A percentile compares a stretch with the other conserved stretches of the same genome.
phyloP scores from a whole-genome alignment of 345 rosid species.

The Crucihimalaya himalaica region DNA sequence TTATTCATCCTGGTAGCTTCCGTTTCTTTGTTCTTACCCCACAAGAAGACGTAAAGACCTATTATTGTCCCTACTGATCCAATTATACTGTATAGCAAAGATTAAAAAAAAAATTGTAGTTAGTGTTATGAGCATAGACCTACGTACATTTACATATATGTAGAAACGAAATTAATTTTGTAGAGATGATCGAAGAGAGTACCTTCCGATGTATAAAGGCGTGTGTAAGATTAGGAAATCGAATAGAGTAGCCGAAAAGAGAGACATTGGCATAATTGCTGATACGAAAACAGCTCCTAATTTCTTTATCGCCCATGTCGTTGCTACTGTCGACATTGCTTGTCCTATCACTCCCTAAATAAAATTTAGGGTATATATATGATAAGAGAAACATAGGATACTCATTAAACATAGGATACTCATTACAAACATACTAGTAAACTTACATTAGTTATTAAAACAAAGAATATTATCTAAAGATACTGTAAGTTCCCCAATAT shows the following conservation, averaged over 20 bases:
- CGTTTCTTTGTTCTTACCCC: slow-evolving; percentile 68
- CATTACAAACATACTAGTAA: no score
- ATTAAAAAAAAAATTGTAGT: neutral
- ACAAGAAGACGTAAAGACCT: slow-evolving; percentile 71
- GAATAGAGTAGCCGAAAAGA: slow-evolving; percentile 59
- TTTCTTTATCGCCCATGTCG: slow-evolving; percentile 69
- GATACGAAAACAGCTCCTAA: slow-evolving; percentile 74
- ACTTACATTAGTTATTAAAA: neutral
- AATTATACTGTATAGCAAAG: slow-evolving; percentile 45
- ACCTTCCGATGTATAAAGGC: slow-evolving; percentile 72
- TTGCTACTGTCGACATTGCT: slow-evolving; percentile 72
- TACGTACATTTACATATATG: neutral
- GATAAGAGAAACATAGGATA: no score
- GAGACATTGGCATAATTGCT: slow-evolving; percentile 60
- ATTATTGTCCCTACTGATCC: slow-evolving; percentile 63
- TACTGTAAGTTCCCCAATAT: no score
- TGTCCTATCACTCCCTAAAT: slow-evolving; percentile 72
- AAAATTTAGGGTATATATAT: no score
- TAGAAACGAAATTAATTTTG: neutral
- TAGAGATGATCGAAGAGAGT: neutral
- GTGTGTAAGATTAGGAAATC: slow-evolving; percentile 67
- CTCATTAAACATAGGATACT: no score
- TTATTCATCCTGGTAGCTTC: slow-evolving; percentile 9
- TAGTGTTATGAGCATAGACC: neutral
- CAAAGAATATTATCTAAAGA: neutral